A percentile compares a stretch with the other conserved stretches of the same genome.
phyloP scores from a whole-genome alignment of 2,329 filamentous ascomycete genomes.

The Ilyonectria mors-panacis region DNA sequence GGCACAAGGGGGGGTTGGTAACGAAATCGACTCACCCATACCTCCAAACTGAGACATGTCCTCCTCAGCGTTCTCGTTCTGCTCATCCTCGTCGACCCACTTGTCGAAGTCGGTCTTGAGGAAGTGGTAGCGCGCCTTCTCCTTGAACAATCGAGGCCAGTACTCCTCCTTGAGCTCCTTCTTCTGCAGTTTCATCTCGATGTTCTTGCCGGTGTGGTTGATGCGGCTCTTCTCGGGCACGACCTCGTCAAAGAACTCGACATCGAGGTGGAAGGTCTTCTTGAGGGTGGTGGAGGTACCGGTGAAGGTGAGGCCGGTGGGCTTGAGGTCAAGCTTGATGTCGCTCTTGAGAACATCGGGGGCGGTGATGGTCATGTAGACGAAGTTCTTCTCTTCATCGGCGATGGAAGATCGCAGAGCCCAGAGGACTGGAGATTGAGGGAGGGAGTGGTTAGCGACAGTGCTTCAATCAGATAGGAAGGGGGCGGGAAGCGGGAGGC shows the following conservation, averaged over 20 bases:
- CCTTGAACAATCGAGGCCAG: constrained; percentile 97
- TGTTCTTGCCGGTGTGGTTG: constrained; percentile 88
- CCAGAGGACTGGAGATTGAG: constrained; percentile 82
- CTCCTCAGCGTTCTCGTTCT: constrained; percentile 89
- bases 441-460: constrained; percentile 27
- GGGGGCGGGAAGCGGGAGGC: not conserved
- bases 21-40: constrained; percentile 67
- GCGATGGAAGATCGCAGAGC: constrained; percentile 91
- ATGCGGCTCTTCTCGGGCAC: constrained; percentile 87
- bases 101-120: constrained; percentile 99
- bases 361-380: constrained; percentile 93
- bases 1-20: not conserved
- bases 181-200: constrained; percentile 95
- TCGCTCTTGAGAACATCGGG: constrained; percentile 84
- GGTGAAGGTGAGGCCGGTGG: constrained; percentile 83
- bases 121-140: constrained; percentile 89
- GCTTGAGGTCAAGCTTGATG: constrained; percentile 87
- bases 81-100: constrained; percentile 99
- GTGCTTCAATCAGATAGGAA: not conserved
- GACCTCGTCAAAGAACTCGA: constrained; percentile 93
- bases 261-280: constrained; percentile 85
- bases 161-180: constrained; percentile 95
- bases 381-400: constrained; percentile 90
- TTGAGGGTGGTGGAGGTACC: constrained; percentile 89
- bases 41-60: constrained; percentile 79